phyloP scores from a whole-genome alignment of 805 yeast genomes.

The Candida endomychidarum region DNA sequence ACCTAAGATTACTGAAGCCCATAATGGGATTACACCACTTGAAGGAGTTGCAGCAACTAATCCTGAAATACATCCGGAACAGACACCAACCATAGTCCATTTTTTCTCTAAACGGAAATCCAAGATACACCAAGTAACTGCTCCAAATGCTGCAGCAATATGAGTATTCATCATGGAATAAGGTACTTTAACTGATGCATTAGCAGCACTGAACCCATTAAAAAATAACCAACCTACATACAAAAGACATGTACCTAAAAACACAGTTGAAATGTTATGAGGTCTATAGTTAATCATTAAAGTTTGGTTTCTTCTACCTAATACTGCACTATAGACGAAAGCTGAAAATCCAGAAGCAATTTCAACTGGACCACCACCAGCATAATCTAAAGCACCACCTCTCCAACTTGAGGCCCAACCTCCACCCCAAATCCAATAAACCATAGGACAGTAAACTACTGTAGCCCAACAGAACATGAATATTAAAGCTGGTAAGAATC shows the following conservation, averaged over 20 bases:
- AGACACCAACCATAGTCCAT: slow-evolving; percentile 92
- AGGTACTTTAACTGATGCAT: slow-evolving; percentile 79
- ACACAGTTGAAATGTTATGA: slow-evolving; percentile 88
- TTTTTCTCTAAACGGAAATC: slow-evolving; percentile 87
- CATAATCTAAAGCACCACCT: slow-evolving; percentile 94
- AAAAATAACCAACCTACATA: slow-evolving; percentile 98
- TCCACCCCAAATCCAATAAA: slow-evolving; percentile 93
- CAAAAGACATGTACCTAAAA: slow-evolving; percentile 80
- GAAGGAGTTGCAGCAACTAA: slow-evolving; percentile 97
- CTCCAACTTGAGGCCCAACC: slow-evolving; percentile 82
- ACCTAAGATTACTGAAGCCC: slow-evolving; percentile 89
- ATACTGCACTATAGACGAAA: slow-evolving; percentile 75
- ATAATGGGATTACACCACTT: slow-evolving; percentile 85
- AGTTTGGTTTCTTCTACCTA: slow-evolving; percentile 76
- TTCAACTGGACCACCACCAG: slow-evolving; percentile 98
- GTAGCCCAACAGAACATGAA: slow-evolving; percentile 89
- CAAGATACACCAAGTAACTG: slow-evolving; percentile 85
- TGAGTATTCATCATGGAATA: slow-evolving; percentile 93
- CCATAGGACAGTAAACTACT: slow-evolving; percentile 89
- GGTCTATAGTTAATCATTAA: slow-evolving; percentile 87
- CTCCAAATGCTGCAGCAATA: slow-evolving; percentile 86
- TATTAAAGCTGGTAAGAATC: slow-evolving; percentile 80
- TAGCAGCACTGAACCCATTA: slow-evolving; percentile 85
- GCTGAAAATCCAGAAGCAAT: slow-evolving; percentile 90
- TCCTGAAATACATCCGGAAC: slow-evolving; percentile 95